Conservation (phyloP, 352 stramenopile species). For the Pythium sp. region DNA sequence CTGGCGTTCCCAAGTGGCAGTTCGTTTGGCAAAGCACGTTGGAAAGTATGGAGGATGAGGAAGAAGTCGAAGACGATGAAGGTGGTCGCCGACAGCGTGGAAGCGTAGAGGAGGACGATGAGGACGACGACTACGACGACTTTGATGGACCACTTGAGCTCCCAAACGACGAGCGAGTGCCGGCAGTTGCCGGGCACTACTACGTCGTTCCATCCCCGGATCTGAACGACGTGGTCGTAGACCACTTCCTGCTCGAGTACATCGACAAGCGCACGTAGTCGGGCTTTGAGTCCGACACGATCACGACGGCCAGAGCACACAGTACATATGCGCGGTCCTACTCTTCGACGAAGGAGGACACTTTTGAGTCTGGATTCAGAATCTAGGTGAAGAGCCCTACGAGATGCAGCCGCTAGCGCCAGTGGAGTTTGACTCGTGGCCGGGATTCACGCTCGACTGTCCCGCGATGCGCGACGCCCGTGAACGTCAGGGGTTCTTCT, state of each 20-base stretch:
- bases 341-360: not conserved
- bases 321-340: too few species aligned
- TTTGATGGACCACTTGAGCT: not conserved
- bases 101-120: too few species aligned
- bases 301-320: too few species aligned
- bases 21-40: too few species aligned
- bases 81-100: too few species aligned
- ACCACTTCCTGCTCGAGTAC: not conserved
- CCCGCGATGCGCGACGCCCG: not conserved
- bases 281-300: not conserved
- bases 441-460: not conserved
- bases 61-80: not conserved
- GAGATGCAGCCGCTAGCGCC: not conserved
- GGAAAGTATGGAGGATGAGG: not conserved
- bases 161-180: not conserved
- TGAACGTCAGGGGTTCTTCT: not conserved
- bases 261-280: not conserved
- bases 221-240: not conserved
- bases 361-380: not conserved
- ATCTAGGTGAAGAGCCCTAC: not conserved
- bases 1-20: too few species aligned
- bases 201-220: not conserved
- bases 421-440: slow-evolving; percentile 1
- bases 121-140: not conserved
- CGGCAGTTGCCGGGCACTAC: not conserved